Conservation (phyloP, 2,329 filamentous ascomycete genomes). For the Sporothrix sp. region DNA sequence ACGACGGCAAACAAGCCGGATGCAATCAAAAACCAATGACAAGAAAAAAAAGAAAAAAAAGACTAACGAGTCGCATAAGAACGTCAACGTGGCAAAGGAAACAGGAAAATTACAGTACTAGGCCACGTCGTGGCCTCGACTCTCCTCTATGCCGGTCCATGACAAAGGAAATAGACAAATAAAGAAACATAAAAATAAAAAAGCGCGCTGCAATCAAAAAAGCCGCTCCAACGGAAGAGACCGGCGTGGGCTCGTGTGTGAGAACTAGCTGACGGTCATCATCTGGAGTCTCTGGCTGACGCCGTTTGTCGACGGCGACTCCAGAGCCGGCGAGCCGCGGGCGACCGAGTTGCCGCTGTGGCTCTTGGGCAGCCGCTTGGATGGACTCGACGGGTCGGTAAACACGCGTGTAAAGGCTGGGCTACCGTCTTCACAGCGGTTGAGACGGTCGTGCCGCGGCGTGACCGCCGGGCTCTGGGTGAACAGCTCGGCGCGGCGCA, state of each 20-base stretch:
- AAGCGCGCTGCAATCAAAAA: not conserved
- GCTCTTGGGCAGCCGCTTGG: conserved; percentile 40
- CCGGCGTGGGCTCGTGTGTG: not conserved
- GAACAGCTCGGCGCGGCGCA: conserved; percentile 49
- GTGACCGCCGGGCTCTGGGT: conserved; percentile 46
- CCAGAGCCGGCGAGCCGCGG: conserved; percentile 33
- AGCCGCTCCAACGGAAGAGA: not conserved
- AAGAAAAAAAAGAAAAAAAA: not conserved
- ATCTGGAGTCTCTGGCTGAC: conserved; percentile 49
- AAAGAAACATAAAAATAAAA: conserved; percentile 6
- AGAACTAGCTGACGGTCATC: conserved; percentile 54
- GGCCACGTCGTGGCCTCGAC: not conserved
- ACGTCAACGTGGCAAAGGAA: not conserved
- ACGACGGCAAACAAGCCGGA: conserved; percentile 1
- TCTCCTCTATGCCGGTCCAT: conserved; percentile 15
- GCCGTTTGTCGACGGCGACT: conserved; percentile 41
- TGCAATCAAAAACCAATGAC: conserved; percentile 11
- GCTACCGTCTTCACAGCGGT: conserved; percentile 41
- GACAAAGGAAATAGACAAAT: conserved; percentile 8
- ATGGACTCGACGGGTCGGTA: conserved; percentile 50
- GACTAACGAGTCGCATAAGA: too few relatives aligned
- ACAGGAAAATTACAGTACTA: conserved; percentile 9
- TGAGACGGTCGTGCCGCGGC: conserved; percentile 35
- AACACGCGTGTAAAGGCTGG: conserved; percentile 61
- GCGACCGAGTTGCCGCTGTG: conserved; percentile 45